Conservation (phyloP, 345 rosid species). For the Populus davidiana region DNA sequence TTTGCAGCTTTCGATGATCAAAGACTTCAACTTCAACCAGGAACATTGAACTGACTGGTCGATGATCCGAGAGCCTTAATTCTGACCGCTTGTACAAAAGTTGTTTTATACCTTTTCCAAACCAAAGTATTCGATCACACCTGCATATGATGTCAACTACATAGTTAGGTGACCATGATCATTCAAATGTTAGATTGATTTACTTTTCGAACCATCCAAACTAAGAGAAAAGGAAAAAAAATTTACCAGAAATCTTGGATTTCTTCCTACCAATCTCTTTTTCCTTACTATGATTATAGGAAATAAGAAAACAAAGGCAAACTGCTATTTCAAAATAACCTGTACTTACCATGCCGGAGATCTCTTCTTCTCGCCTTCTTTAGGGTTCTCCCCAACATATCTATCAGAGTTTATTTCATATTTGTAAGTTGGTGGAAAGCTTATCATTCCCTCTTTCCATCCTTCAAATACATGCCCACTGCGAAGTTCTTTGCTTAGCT, state of each 20-base stretch:
- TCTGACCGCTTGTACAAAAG: conserved; percentile 67
- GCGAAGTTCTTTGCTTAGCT: conserved; percentile 72
- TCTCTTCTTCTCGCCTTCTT: conserved; percentile 89
- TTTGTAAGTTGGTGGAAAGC: conserved; percentile 93
- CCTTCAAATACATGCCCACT: conserved; percentile 81
- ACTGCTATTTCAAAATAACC: background rate
- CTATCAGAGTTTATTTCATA: conserved; percentile 79
- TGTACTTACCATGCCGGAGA: conserved; percentile 87
- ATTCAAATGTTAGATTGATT: background rate
- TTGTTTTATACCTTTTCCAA: conserved; percentile 79
- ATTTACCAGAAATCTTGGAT: background rate
- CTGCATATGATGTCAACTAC: conserved; percentile 34
- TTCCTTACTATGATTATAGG: background rate
- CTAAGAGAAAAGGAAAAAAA: background rate
- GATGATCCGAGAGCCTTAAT: conserved; percentile 72
- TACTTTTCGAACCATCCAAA: background rate
- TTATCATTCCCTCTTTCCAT: conserved; percentile 84
- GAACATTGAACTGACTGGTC: conserved; percentile 85
- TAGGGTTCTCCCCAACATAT: conserved; percentile 76
- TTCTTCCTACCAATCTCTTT: background rate
- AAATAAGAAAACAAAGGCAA: background rate
- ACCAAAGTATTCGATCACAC: conserved; percentile 96
- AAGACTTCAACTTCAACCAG: conserved; percentile 76
- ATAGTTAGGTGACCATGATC: background rate
- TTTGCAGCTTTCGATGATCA: conserved; percentile 68